Evolutionary conservation across 2,329 filamentous ascomycete genomes (phyloP).

Genomic region (Lasiodiplodia theobromae): DNA sequence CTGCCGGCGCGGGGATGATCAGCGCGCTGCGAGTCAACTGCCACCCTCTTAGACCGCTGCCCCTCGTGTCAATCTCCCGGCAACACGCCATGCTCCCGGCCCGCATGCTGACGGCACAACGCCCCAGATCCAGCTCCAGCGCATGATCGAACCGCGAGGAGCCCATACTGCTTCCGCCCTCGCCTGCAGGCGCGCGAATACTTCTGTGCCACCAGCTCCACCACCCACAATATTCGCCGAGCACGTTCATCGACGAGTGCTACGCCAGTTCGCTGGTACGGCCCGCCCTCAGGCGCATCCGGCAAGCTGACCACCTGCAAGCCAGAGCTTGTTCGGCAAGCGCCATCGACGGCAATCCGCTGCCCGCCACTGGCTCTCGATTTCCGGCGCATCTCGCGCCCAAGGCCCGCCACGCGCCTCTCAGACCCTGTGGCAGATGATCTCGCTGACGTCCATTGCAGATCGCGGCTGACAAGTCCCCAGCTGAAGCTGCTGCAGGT

Average conservation of each 20-base stretch:
- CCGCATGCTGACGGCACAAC: conserved; percentile 28
- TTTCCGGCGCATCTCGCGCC: background rate
- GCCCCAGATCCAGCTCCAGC: conserved; percentile 25
- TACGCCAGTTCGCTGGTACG: background rate
- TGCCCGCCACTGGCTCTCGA: background rate
- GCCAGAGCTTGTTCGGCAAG: conserved; percentile 20
- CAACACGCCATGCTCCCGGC: conserved; percentile 25
- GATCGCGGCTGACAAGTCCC: conserved; percentile 12
- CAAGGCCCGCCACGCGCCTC: background rate
- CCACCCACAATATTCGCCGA: conserved; percentile 14
- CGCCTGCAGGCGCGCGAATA: background rate
- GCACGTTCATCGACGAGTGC: conserved; percentile 5
- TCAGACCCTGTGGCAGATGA: conserved; percentile 24
- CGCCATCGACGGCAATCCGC: background rate
- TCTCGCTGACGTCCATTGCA: conserved; percentile 14
- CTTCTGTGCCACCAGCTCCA: background rate
- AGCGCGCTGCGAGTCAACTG: conserved; percentile 26
- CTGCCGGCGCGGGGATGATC: conserved; percentile 26
- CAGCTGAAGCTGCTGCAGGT: conserved; percentile 22
- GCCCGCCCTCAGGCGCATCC: background rate
- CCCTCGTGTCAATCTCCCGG: conserved; percentile 27
- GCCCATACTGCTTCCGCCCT: conserved; percentile 6
- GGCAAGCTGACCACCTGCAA: conserved; percentile 15
- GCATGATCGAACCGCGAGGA: conserved; percentile 16
- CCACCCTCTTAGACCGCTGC: conserved; percentile 15